phyloP scores from a whole-genome alignment of 176 grass and related monocot genomes.

The Thinopyrum elongatum region DNA sequence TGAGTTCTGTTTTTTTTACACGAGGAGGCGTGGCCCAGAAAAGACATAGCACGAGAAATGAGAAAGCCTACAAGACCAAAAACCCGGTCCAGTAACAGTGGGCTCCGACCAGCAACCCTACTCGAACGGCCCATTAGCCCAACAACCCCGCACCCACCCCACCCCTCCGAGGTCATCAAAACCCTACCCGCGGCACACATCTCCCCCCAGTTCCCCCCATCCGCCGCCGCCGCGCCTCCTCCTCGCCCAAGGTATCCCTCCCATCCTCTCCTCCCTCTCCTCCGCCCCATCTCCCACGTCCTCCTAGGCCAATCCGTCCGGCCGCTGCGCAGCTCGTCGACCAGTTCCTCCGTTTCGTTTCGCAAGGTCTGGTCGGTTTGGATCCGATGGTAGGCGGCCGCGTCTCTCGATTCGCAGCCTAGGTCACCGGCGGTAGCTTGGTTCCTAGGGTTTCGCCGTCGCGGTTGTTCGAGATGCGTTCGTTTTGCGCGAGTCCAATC shows the following conservation, averaged over 20 bases:
- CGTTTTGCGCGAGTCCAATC: background rate
- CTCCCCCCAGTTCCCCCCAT: background rate
- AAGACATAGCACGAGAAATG: background rate
- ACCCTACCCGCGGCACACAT: conserved; percentile 15
- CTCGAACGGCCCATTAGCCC: background rate
- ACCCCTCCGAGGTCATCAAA: conserved; percentile 27
- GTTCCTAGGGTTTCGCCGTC: background rate
- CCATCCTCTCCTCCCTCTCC: background rate
- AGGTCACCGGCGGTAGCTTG: background rate
- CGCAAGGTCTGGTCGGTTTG: background rate
- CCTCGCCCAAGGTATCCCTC: conserved; percentile 17
- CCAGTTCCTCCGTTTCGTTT: background rate
- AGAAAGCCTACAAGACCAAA: background rate
- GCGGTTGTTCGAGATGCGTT: background rate
- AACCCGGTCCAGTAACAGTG: background rate
- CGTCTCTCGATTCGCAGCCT: background rate
- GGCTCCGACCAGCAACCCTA: background rate
- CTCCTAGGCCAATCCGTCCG: background rate
- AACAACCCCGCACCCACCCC: background rate
- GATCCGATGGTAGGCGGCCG: background rate
- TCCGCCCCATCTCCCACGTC: background rate
- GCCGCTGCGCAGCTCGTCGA: background rate
- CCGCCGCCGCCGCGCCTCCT: conserved; percentile 20
- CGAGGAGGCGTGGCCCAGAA: background rate
- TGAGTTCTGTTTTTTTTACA: too few species aligned